These are phyloP conservation scores for Hamamelis virginiana DNA, from an alignment of 164 flowering plant species.

Conservation along the genomic window DNA sequence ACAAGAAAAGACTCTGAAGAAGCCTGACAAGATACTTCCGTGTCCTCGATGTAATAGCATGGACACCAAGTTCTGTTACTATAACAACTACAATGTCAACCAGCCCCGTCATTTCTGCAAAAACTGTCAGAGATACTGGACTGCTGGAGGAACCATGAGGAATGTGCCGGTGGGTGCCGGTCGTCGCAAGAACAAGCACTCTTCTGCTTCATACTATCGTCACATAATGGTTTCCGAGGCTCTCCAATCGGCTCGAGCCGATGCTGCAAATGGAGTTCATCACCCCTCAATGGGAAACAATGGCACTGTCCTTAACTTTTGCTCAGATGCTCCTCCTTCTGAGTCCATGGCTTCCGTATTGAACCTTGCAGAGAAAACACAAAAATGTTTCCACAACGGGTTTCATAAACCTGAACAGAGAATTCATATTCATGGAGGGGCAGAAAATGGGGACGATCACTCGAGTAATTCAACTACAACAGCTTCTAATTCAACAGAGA, in stretches of 20 bases:
- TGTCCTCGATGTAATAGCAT: constrained; percentile 61
- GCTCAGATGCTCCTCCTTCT: constrained; percentile 29
- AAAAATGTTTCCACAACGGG: constrained; percentile 14
- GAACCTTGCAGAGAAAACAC: constrained; percentile 21
- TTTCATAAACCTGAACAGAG: constrained; percentile 18
- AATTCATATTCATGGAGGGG: constrained; percentile 8
- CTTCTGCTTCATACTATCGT: constrained; percentile 26
- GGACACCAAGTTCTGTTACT: constrained; percentile 63
- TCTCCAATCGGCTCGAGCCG: constrained; percentile 17
- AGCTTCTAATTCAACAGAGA: constrained; percentile 16
- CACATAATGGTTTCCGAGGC: constrained; percentile 32
- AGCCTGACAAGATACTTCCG: constrained; percentile 55
- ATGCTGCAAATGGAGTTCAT: constrained; percentile 15
- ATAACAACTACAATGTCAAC: constrained; percentile 55
- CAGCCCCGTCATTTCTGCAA: constrained; percentile 64
- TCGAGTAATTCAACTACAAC: constrained; percentile 19
- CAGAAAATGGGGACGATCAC: constrained; percentile 20
- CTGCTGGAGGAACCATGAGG: constrained; percentile 63
- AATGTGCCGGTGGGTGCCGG: constrained; percentile 60
- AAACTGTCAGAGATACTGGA: constrained; percentile 59
- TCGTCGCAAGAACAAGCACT: constrained; percentile 48
- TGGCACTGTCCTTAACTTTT: constrained; percentile 41
- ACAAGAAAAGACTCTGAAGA: constrained; percentile 39
- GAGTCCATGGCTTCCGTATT: constrained; percentile 25
- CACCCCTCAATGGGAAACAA: constrained; percentile 11